Evolutionary conservation across 257 asterid genomes (phyloP), one percentile per base, ranked within the genome.

Genomic region (Nicotiana otophora): DNA sequence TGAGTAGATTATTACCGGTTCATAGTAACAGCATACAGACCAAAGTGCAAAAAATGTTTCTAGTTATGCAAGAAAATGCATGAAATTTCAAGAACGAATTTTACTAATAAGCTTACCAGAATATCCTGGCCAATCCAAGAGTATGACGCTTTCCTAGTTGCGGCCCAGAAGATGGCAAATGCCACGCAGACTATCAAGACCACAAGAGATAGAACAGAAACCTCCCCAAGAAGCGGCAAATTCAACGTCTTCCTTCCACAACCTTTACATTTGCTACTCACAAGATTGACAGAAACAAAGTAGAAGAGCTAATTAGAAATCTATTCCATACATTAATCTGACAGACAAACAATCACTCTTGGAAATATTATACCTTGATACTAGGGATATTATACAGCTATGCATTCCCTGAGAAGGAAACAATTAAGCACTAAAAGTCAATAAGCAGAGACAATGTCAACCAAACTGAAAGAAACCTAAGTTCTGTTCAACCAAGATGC

Each of bases 61-160:
- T 63, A 51, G 34, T 75, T 75, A 75, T 8, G 46, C 63, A 75
- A 74, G 28, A 63, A 28, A 75, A 60, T 75, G 64, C 80, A 75
- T 26, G 80, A 54, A 66, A 61, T 53, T 69, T 31, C 57, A 51
- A 58, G 68, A 55, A 55, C 14, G 15, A 46, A 39, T 33, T 60
- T 61, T 48, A 26, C 67, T 58, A 81, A 39, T 33, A 66, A 86
- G 87, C 97, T 95, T 91, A 96, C 99, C 81, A 96, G 96, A 87
- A 95, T 82, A 85, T 96, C 99, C 88, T 96, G 99, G 68, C 99
- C 98, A 77, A 93, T 85, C 99, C 99, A 94, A 70, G 99, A 92
- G 91, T 91, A 94, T 7, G 99, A 89, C 74, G 93, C 94, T 86
- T 89, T 95, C 86, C 98, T 90, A 62, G 89, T 91, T 84, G 89